These are phyloP conservation scores for Colletotrichum sp. DNA, from an alignment of 2,329 filamentous ascomycete genomes.

Conservation along the genomic window DNA sequence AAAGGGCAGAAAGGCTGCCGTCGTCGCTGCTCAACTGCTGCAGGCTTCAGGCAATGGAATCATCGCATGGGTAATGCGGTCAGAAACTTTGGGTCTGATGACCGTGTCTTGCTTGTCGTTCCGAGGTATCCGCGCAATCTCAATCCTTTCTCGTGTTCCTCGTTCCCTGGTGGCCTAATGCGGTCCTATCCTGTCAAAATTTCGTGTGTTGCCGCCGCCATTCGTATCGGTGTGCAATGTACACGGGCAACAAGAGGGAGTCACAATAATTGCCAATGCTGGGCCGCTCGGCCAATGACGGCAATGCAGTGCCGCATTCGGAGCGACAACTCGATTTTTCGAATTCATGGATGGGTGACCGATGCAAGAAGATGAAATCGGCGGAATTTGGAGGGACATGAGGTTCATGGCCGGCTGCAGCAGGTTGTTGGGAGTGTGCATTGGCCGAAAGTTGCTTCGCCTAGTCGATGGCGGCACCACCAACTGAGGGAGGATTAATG, in stretches of 20 bases:
- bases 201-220: neutral
- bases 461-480: neutral
- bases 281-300: neutral
- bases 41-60: slow-evolving; percentile 20
- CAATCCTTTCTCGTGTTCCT: slow-evolving; percentile 17
- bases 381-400: neutral
- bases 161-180: neutral
- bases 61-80: slow-evolving; percentile 17
- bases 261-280: neutral
- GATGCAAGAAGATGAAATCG: neutral
- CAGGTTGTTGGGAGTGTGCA: neutral
- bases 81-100: slow-evolving; percentile 22
- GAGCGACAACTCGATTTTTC: neutral
- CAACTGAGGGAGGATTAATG: neutral
- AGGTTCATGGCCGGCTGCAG: neutral
- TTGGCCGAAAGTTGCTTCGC: neutral
- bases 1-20: slow-evolving; percentile 1
- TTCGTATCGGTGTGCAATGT: neutral
- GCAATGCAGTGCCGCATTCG: neutral
- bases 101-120: slow-evolving; percentile 16
- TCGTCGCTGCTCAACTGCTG: neutral
- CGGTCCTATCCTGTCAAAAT: slow-evolving; percentile 15
- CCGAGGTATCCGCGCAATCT: slow-evolving; percentile 21
- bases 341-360: neutral
- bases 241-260: neutral